Evolutionary conservation across 2,329 filamentous ascomycete species (phyloP), one percentile per base, ranked within the genome.

Genomic region (Aspergillus hortae): DNA sequence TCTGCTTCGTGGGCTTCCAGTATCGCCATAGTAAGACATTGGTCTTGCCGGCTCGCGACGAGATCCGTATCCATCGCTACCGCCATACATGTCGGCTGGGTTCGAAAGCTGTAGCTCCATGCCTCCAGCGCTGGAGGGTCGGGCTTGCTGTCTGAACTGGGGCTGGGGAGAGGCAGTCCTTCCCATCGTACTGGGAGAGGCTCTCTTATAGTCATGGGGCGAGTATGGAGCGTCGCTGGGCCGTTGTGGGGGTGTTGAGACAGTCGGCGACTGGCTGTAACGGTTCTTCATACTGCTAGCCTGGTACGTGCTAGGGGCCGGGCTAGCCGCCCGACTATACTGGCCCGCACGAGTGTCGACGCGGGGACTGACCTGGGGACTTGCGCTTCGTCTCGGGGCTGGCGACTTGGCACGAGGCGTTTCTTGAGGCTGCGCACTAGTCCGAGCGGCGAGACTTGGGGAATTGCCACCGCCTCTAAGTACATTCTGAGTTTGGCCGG

Each of bases 401-500:
- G 90, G 90, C 6, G 89, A 92, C 5, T 82, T 69, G 14, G 77
- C 74, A 36, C 80, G 74, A 19, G 74, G 71, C 32, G 70, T 61
- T 23, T 80, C 77, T 51, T 71, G 57, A 43, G 67, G 46, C 44
- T 59, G 62, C n/a, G 62, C 82, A 56, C 74, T 80, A 15, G 80
- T 81, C 51, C 86, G 77, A 4, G 83, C 86, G 11, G 77, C 74
- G 3, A 85, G 80, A 11, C 84, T 80, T 21, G 85, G 79, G 36
- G 73, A 75, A 51, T 67, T 69, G 44, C 65, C 69, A 51, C 67
- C 64, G 43, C 72, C 63, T 9, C 67, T 60, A 25, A 95, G 94
- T 76, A 96, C 86, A 64, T 81, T 90, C 41, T 90, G 83, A 2
- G 89, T 90, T 70, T 96, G 89, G 43, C 86, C 84, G 19, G 88